Evolutionary conservation across 495 filamentous ascomycete species (phyloP), one percentile per base, ranked within the genome.

Genomic region (Staphylotrichum longicolle): DNA sequence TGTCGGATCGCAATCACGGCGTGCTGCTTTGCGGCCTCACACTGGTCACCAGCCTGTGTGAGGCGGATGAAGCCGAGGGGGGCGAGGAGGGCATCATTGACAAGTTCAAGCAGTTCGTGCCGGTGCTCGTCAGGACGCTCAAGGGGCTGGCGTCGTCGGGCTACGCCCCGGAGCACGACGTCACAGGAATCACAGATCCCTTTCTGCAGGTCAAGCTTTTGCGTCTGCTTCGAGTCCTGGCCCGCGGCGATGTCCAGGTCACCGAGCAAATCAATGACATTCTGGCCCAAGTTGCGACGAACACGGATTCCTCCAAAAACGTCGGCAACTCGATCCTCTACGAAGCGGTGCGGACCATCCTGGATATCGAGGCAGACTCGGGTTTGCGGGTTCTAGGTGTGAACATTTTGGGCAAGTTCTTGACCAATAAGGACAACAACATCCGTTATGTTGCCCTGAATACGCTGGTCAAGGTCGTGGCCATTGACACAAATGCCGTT

Each of bases 231-330:
- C 83, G 93, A 59, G 89, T 96, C 7, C 78, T 98, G 27, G 92
- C 86, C 20, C 86, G 91, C 58, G 94, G 94, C 46, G 91, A 98
- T 76, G 79, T 86, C 32, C 83, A 91, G 59, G 93, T 91, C 8
- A 97, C 91, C 69, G 94, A 98, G 75, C 86, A 95, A 71, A 97
- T 98, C 75, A 98, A 98, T 74, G 94, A 98, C 72, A 98, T 98
- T 61, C 78, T 98, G 57, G 95, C 94, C 41, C 95, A 98, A 79
- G 94, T 98, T 56, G 94, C 94, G 48, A 97, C 94, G 49, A 98
- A 98, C 70, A 98, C 94, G 2, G 94, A 98, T 67, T 91, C 94
- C 0, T 91, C 93, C 35, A 98, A 98, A 80, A 98, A 98, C 66
- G 94, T 98, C 35, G 94, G 94, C 56, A 98, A 98, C 72, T 89